Base-by-base conservation (phyloP, 2,329 filamentous ascomycete genomes). In the Sclerotiophoma versabilis region DNA sequence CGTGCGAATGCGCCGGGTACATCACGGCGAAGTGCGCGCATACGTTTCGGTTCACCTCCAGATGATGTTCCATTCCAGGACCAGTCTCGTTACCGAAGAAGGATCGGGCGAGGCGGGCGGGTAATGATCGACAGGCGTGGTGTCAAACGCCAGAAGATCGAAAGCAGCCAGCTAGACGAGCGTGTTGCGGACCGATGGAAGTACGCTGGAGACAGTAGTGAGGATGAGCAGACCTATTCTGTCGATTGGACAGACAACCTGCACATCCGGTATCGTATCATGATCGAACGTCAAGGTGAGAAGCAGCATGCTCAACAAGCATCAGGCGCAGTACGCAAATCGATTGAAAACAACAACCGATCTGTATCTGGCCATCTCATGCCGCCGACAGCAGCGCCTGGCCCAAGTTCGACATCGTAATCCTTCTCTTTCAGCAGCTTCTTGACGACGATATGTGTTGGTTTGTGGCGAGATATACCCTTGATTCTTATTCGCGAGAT, bases 121-220 rank as follows among this genome's bases (percentile, higher is more conserved):
- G 75, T 96, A 63, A 92, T 92, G 84, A 91, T 98, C 63, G 95
- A 98, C 76, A 88, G 92, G 65, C 87, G 90, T 64, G 87, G 88
- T 50, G 79, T 92, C 70, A 83, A 79, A 59, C 74, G 83, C 36
- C 83, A 77, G 25, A 71, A 67, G 52, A 52, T 65, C 20, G 57
- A 63, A 22, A 36, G 25, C 20, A 37, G 49, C 17, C 42, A 59
- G 36, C 33, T 65, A 29, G 73, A 75, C 43, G 70, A 74, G 32
- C 71, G 73, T 37, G 54, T 70, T 17, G 69, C 70, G 22, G 73
- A 76, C 44, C 62, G 73, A 57, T 96, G 90, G 84, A 96, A 92
- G 76, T 96, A 91, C 77, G 91, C 96, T 69, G 87, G 88, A 22
- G 91, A 96, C 65, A 91, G 92, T 57, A 88, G 89, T 59, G 91